Percentiles rank a stretch among this genome's conserved stretches.
Evolutionary conservation across 345 rosid species (phyloP).

Genomic region (Jatropha curcas): DNA sequence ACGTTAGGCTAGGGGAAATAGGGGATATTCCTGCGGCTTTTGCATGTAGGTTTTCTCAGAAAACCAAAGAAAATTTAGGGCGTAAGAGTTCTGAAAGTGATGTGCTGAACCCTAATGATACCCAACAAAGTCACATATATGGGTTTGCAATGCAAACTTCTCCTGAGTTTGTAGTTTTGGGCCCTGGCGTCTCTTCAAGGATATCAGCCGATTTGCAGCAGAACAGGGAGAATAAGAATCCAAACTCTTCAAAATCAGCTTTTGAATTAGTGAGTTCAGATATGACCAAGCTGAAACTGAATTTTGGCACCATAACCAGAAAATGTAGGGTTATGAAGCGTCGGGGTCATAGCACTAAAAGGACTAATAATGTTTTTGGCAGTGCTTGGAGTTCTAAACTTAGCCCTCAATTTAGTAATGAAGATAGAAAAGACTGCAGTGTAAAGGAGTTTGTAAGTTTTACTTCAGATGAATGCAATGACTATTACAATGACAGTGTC

Average conservation of each 20-base stretch:
- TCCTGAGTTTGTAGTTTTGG: constrained; percentile 25
- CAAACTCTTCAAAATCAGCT: constrained; percentile 38
- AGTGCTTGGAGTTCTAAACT: constrained; percentile 36
- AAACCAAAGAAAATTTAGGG: constrained; percentile 23
- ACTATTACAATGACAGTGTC: constrained; percentile 14
- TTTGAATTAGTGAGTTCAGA: constrained; percentile 22
- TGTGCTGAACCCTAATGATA: constrained; percentile 18
- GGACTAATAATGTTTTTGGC: constrained; percentile 24
- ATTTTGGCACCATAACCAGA: constrained; percentile 46
- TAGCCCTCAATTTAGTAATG: constrained; percentile 29
- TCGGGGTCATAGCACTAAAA: constrained; percentile 31
- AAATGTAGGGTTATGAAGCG: constrained; percentile 56
- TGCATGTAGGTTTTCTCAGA: constrained; percentile 48
- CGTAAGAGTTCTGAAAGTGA: constrained; percentile 36
- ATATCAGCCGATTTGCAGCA: constrained; percentile 36
- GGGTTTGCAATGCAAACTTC: constrained; percentile 21
- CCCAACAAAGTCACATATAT: constrained; percentile 9
- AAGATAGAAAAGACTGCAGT: constrained; percentile 25
- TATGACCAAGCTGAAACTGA: constrained; percentile 27
- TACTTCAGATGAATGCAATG: constrained; percentile 19
- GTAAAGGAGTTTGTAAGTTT: constrained; percentile 24
- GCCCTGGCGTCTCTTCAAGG: constrained; percentile 22
- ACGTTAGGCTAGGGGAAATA: constrained; percentile 58
- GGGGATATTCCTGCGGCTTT: constrained; percentile 62
- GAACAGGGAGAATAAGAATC: constrained; percentile 41